A percentile compares a stretch with the other conserved stretches of the same genome.
These are phyloP conservation scores for Carex cristatella DNA, from an alignment of 176 grass and related monocot species.

Conservation along the genomic window DNA sequence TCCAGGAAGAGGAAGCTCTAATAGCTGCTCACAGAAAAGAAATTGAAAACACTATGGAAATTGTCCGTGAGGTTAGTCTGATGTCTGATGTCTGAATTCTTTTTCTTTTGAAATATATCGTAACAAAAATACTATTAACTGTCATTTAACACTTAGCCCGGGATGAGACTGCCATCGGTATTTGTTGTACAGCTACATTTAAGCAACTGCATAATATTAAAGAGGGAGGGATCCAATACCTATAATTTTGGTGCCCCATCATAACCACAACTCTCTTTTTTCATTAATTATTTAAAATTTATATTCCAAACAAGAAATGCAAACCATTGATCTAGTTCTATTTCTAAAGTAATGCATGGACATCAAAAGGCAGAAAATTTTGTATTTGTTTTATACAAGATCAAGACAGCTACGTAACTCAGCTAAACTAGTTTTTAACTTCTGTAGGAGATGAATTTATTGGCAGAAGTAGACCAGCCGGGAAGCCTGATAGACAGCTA, in stretches of 20 bases:
- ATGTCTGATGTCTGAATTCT: background rate
- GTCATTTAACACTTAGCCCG: background rate
- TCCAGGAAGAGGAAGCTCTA: conserved; percentile 92
- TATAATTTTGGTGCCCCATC: background rate
- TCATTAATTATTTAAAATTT: background rate
- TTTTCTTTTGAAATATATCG: background rate
- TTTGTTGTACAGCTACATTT: conserved; percentile 2
- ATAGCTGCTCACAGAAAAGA: conserved; percentile 98
- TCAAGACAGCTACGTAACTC: background rate
- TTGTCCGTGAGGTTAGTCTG: conserved; percentile 80
- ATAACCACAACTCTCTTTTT: background rate
- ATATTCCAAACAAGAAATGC: background rate
- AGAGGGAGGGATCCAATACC: background rate
- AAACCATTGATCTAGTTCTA: background rate
- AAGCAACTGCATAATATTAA: background rate
- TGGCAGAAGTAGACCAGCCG: conserved; percentile 95
- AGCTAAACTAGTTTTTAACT: background rate
- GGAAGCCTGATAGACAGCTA: conserved; percentile 94
- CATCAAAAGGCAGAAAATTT: background rate
- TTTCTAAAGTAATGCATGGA: background rate
- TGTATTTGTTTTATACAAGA: background rate
- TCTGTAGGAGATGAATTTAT: conserved; percentile 95
- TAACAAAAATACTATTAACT: background rate
- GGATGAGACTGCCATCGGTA: background rate
- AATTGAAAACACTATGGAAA: conserved; percentile 99